Base-by-base conservation (phyloP, 176 grass and related monocot species). In the Tuctoria greenei region DNA sequence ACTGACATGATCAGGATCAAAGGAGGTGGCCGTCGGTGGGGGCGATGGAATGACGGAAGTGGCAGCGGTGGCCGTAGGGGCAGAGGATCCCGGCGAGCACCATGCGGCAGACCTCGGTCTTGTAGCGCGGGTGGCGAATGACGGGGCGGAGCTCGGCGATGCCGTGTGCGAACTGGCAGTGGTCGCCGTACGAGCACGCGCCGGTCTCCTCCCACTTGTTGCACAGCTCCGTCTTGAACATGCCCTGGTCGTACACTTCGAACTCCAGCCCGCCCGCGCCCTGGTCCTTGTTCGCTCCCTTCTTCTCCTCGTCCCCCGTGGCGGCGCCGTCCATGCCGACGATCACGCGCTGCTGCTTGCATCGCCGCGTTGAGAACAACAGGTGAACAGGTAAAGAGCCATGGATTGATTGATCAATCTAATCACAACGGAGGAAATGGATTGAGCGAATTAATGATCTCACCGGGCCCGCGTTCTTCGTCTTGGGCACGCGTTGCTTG, bases 211-310 rank as follows among this genome's bases (percentile, higher is more conserved):
- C 92, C 96, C 96, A 99, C 57, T 99, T 95, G 87, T 99, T 99
- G 92, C 96, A 99, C 23, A 99, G 85, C 89, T 99, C 96, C 27
- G 92, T 95, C 84, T 99, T 99, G 81, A 95, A 85, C 96, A 90
- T 99, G 35, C 96, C 96, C 80, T 99, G 96, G 85, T 90, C 86
- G 87, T 75, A 99, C 70, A 99, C 96, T 69, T 99, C 89, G 79
- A 99, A 49, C 80, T 99, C 92, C 73, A 83, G 9, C 40, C 26
- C 73, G 26, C 26, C 50, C 70, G 76, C 66, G 35, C 42, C 14
- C 31, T 76, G 61, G 74, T 77, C 71, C 23, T 58, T 26, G 71
- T 83, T 62, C 10, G 16, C 27, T 7, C 14, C 47, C 74, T 86
- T 75, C 64, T 75, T 62, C 27, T 75, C 62, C 21, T 83, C 66